Evolutionary conservation across 305 asterid genomes (phyloP).

Genomic region (Fraxinus angustifolia): DNA sequence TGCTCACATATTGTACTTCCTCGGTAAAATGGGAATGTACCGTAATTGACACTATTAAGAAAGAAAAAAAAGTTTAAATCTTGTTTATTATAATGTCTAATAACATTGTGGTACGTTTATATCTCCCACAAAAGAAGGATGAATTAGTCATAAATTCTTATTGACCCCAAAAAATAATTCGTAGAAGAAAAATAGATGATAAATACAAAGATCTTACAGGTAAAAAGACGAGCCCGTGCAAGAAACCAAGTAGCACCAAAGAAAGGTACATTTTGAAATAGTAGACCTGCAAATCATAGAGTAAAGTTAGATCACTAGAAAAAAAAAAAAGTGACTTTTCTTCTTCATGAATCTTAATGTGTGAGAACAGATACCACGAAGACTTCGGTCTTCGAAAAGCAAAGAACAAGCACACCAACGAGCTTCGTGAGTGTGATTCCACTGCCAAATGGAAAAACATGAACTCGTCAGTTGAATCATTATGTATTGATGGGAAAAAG

Average conservation of each 20-base stretch:
- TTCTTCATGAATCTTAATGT: neutral
- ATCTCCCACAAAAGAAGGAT: neutral
- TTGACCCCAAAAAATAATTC: neutral
- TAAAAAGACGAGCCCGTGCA: conserved; percentile 80
- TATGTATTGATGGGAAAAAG: neutral
- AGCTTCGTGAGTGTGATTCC: conserved; percentile 98
- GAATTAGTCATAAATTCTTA: neutral
- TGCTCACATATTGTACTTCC: neutral
- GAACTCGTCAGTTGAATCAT: conserved; percentile 14
- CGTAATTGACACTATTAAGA: neutral
- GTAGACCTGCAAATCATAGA: conserved; percentile 60
- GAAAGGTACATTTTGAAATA: conserved; percentile 93
- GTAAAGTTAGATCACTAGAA: neutral
- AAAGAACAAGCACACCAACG: conserved; percentile 86
- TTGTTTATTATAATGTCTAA: neutral
- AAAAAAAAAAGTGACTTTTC: neutral
- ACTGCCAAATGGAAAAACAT: conserved; percentile 39
- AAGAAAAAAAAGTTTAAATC: neutral
- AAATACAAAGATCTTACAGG: conserved; percentile 50
- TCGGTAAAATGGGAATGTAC: neutral
- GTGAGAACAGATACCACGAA: conserved; percentile 62
- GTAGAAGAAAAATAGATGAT: neutral
- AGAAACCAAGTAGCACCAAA: conserved; percentile 86
- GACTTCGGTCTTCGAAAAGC: conserved; percentile 87
- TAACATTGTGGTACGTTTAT: neutral